phyloP scores from a whole-genome alignment of 2,329 filamentous ascomycete genomes.

The Aphanocladium album region DNA sequence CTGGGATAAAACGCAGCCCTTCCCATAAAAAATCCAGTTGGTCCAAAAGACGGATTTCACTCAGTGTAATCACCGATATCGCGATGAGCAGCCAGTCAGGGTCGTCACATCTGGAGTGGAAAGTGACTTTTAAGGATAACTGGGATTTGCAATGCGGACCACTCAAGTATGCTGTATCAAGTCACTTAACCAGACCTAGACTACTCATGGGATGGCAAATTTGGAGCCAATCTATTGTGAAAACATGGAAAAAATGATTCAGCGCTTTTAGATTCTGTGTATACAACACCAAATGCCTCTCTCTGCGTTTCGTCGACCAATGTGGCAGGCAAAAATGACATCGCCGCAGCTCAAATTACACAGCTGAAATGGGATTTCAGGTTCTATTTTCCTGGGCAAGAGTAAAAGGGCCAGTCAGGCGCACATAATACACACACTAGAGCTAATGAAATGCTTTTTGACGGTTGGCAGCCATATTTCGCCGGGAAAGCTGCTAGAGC shows the following conservation, averaged over 20 bases:
- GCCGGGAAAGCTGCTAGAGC: not conserved
- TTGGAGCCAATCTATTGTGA: not conserved
- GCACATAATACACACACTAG: not conserved
- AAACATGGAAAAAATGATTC: not conserved
- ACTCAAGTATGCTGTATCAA: not conserved
- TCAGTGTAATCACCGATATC: not conserved
- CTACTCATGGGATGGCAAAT: not conserved
- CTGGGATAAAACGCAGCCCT: not conserved
- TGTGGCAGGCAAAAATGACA: not conserved
- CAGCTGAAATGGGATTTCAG: not conserved
- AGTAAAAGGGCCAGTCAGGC: not conserved
- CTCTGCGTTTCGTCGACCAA: not conserved
- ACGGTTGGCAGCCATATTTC: not conserved
- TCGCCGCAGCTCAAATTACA: not conserved
- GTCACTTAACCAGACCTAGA: not conserved
- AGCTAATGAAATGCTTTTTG: not conserved
- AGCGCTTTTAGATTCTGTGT: not conserved
- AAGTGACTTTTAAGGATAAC: not conserved
- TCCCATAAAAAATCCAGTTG: not conserved
- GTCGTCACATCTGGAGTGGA: not conserved
- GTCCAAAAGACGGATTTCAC: not conserved
- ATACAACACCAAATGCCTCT: not conserved
- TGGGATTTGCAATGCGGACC: not conserved
- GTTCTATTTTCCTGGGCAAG: not conserved
- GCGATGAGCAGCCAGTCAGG: not conserved